Base-by-base conservation (phyloP, 768 basidiomycete species). In the Mycena kentingensis region DNA sequence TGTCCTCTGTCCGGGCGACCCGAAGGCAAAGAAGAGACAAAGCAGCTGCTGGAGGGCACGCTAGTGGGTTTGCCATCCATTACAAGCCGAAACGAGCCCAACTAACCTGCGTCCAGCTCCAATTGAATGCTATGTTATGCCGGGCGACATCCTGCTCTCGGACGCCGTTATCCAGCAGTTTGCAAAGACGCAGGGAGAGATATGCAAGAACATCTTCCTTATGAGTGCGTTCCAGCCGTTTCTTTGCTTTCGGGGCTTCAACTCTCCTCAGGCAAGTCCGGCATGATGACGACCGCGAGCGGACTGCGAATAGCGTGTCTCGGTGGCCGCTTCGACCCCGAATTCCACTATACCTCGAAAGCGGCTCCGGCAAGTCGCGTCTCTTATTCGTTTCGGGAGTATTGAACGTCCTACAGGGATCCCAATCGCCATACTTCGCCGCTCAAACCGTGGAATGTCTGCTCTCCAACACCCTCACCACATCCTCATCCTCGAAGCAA, bases 91-190 rank as follows among this genome's bases (percentile, higher is more conserved):
- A 38, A 55, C 63, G 46, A 63, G 12, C 39, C 37, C 31, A 25
- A 60, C 47, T 53, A 16, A 32, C 29, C 27, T 52, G 46, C 48
- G 49, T 51, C 21, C 59, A 96, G 92, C 85, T 25, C 91, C 95
- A 11, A 72, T 96, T 16, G 88, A 91, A 63, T 94, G 92, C 61
- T 98, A 96, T 72, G 84, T 97, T 52, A 94, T 93, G 82, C 86
- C 93, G 66, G 95, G 95, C 16, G 81, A 84, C 47, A 73, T 84
- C 58, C 83, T 87, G 2, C 68, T 98, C 13, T 93, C 94, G 4
- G 74, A 79, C 38, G 66, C 73, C 24, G 84, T 97, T 16, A 80
- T 90, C 52, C 83, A 87, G 57, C 87, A 84, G 65, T 87, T 90
- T 63, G 78, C 82, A 18, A 79, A 82, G 66, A 87, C 85, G 2